Percentiles rank a stretch among this genome's conserved stretches.
These are phyloP conservation scores for Albugo laibachii DNA, from an alignment of 352 stramenopile species.

Conservation along the genomic window DNA sequence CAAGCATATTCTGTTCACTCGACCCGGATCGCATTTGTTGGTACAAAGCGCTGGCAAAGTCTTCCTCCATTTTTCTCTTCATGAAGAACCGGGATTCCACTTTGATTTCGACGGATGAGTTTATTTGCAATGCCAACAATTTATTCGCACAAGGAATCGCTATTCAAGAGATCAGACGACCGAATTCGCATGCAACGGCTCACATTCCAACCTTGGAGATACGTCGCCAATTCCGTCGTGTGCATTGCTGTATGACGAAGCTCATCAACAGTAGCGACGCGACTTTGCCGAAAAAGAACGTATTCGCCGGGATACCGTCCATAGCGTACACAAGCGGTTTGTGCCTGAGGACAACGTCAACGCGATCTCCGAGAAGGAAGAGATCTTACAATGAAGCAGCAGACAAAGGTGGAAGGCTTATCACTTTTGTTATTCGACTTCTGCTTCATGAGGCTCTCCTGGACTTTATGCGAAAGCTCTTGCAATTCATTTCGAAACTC, in stretches of 20 bases:
- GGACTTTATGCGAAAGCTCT: conserved; percentile 23
- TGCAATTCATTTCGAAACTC: conserved; percentile 61
- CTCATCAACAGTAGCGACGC: conserved; percentile 47
- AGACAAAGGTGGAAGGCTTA: conserved; percentile 10
- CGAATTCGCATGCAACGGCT: too few relatives aligned
- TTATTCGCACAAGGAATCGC: conserved; percentile 48
- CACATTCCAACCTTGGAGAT: conserved; percentile 24
- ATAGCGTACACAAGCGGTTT: conserved; percentile 33
- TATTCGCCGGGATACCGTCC: conserved; percentile 42
- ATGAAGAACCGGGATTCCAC: not conserved
- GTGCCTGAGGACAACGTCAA: conserved; percentile 16
- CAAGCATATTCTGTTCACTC: not conserved
- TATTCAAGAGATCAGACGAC: conserved; percentile 3
- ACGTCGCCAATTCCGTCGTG: conserved; percentile 29
- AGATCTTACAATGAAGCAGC: not conserved
- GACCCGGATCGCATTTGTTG: conserved; percentile 7
- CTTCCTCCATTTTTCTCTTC: not conserved
- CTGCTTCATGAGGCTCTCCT: conserved; percentile 12
- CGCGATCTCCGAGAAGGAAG: not conserved
- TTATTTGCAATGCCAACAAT: conserved; percentile 41
- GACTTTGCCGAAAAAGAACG: conserved; percentile 44
- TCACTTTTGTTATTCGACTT: too few relatives aligned
- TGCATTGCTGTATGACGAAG: conserved; percentile 40
- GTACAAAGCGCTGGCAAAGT: not conserved
- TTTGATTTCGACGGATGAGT: not conserved